Conservation (phyloP, 2,329 filamentous ascomycete genomes). For the Nannizziopsis barbatae region DNA sequence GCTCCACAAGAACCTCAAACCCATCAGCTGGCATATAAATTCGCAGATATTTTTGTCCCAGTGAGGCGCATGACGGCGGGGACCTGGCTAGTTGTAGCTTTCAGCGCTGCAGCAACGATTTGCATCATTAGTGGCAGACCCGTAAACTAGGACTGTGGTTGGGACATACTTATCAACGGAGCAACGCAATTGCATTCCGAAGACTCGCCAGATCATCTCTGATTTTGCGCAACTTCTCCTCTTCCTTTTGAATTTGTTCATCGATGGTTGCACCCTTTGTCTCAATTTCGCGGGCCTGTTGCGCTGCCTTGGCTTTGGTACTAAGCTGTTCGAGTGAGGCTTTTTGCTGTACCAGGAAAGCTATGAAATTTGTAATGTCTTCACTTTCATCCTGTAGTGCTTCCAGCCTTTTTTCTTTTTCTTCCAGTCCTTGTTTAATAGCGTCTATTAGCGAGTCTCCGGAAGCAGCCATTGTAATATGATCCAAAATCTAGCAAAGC, state of each 20-base stretch:
- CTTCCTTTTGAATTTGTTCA: not conserved
- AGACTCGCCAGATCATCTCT: not conserved
- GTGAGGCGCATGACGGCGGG: not conserved
- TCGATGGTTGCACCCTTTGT: not conserved
- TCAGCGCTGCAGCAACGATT: constrained; percentile 1
- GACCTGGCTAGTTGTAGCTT: constrained; percentile 3
- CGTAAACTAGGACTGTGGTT: not conserved
- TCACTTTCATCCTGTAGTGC: too few relatives aligned
- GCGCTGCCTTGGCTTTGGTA: not conserved
- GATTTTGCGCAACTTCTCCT: not conserved
- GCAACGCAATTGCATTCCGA: not conserved
- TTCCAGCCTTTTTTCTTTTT: too few relatives aligned
- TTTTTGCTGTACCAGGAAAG: not conserved
- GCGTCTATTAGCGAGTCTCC: too few relatives aligned
- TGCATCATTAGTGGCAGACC: constrained; percentile 3
- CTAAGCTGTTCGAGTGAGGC: not conserved
- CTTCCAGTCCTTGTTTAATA: too few relatives aligned
- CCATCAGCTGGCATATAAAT: not conserved
- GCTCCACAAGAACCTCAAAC: not conserved
- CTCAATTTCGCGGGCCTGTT: not conserved
- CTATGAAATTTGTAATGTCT: not conserved
- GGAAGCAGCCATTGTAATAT: too few relatives aligned
- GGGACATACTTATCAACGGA: not conserved
- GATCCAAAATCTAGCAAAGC: too few relatives aligned
- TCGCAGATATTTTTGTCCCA: not conserved